A percentile compares a stretch with the other conserved stretches of the same genome.
These are phyloP conservation scores for Friedmanniomyces simplex DNA, from an alignment of 495 filamentous ascomycete genomes.

Conservation along the genomic window DNA sequence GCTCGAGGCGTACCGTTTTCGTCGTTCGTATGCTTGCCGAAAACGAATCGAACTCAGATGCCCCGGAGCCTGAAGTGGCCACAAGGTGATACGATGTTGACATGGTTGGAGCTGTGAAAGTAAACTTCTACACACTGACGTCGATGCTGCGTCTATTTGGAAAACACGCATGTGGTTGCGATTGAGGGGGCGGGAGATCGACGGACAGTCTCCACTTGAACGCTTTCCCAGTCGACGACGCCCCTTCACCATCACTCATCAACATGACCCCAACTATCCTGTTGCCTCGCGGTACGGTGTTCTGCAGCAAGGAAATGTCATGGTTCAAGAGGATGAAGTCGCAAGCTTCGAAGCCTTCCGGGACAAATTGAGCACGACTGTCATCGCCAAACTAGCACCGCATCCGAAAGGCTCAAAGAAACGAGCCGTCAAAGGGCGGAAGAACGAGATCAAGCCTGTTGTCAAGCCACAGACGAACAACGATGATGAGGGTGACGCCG, in stretches of 20 bases:
- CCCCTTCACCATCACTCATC: too few relatives aligned
- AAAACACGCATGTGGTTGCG: background rate
- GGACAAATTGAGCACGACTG: slow-evolving; percentile 50
- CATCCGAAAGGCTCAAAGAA: slow-evolving; percentile 27
- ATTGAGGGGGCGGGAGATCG: background rate
- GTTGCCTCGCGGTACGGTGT: background rate
- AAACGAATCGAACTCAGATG: too few relatives aligned
- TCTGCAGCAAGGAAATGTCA: background rate
- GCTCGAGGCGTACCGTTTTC: too few relatives aligned
- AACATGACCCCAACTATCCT: background rate
- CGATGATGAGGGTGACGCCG: slow-evolving; percentile 36
- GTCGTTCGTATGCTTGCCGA: too few relatives aligned
- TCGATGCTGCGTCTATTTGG: too few relatives aligned
- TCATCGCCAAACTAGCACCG: slow-evolving; percentile 46
- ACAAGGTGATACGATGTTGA: too few relatives aligned
- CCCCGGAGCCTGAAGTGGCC: too few relatives aligned
- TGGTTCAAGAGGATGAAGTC: slow-evolving; percentile 26
- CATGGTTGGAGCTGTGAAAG: too few relatives aligned
- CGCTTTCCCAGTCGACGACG: background rate
- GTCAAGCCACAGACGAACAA: slow-evolving; percentile 9
- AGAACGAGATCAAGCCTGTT: slow-evolving; percentile 32
- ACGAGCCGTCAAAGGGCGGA: slow-evolving; percentile 36
- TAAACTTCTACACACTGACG: too few relatives aligned
- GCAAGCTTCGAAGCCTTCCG: slow-evolving; percentile 60
- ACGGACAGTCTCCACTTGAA: background rate